Base-by-base conservation (phyloP, 169 alveolate genomes). In the Plasmodium cynomolgi region DNA sequence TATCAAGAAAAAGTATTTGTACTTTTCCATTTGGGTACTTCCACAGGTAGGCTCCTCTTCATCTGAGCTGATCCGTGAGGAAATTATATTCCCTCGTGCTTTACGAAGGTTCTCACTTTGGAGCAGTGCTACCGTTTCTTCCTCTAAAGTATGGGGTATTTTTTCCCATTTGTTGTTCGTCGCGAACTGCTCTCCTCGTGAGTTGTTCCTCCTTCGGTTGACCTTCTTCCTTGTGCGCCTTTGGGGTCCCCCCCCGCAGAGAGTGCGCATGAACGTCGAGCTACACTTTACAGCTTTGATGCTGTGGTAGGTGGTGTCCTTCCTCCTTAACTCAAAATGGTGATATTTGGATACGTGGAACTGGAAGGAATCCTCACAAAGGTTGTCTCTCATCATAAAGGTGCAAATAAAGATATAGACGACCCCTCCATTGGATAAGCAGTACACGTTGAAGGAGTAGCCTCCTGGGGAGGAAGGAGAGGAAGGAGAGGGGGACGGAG, bases 361-460 rank as follows among this genome's bases (percentile, higher is more conserved):
- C 15, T 79, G 50, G 47, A 90, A 81, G 4, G 39, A 68, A 5
- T 90, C 75, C 50, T 90, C 84, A 26, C 39, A 26, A 81, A 29
- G 31, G 13, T 80, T 81, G 37, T 62, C 39, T 34, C 17, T 26
- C 26, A 80, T n/a, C 44, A 7, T 44, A 62, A 90, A 17, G 50
- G 68, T 39, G 26, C 83, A 90, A 23, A 62, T 15, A 80, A 90
- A 81, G 20, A 81, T 81, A 50, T 81, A 90, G 8, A 90, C 39
- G 33, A 34, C 56, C 17, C 94, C 94, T 62, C 82, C 94, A 62
- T 90, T 90, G n/a, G 91, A 62, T 39, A 90, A 50, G 23, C 91
- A 80, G 37, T 56, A 81, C 34, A 90, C 50, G 37, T 7, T 90
- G 74, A 90, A 90, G 1, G 90, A 80, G 73, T 90, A 90, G 6